Evolutionary conservation across 441 rosid genomes (phyloP), one percentile per base, ranked within the genome.

Genomic region (Syzygium malaccense): DNA sequence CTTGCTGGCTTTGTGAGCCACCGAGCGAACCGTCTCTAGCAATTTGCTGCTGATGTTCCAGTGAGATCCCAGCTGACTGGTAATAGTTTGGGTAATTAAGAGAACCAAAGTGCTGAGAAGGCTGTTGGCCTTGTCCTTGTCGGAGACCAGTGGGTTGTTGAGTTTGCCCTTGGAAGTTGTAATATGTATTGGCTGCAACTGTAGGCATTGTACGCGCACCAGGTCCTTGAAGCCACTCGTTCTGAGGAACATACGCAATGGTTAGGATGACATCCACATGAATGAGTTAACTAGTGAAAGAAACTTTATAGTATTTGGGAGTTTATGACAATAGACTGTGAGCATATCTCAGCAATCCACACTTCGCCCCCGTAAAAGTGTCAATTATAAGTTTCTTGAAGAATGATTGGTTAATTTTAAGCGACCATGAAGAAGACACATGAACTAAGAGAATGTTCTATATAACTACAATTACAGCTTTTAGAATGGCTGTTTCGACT

Each of bases 141-240:
- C 99, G 95, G 90, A 94, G 94, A 54, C 93, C 96, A 62, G 90
- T 95, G 71, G 96, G 94, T 90, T 96, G 99, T 90, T 98, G 99
- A 88, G 93, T 95, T 92, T 96, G 99, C 86, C 97, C 98, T 93
- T 96, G 99, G 92, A 95, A 96, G 95, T 93, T 93, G 96, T 95
- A 96, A 92, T 97, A 97, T 57, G 95, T 93, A 92, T 91, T 98
- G 32, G 92, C 94, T 5, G 98, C 98, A 84, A 95, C 95, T 55
- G 95, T 97, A 37, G 97, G 93, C 96, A 95, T 94, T 20, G 98
- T 92, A 87, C 98, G 92, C 4, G 97, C 95, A 88, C 96, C 98
- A 57, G 94, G 95, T 30, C 99, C 98, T 3, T 96, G 98, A 89
- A 95, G 94, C 99, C 99, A 98, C 98, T 98, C 99, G 85, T 94